A percentile compares a stretch with the other conserved stretches of the same genome.
Conservation (phyloP, 139 green algal species). For the Chlamydomonas sp. region DNA sequence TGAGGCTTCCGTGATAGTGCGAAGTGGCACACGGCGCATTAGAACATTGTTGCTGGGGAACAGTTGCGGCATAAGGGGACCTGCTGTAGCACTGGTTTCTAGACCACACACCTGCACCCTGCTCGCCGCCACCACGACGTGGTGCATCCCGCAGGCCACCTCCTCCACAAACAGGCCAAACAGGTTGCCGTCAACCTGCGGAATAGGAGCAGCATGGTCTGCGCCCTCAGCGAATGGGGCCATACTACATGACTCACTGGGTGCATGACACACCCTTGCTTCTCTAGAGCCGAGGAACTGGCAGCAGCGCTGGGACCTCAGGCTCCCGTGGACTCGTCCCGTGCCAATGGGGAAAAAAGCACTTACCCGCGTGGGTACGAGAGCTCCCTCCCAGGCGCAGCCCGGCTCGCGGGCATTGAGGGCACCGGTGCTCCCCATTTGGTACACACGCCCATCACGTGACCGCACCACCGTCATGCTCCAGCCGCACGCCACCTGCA, state of each 20-base stretch:
- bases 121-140: slow-evolving; percentile 67
- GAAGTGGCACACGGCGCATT: too few relatives aligned
- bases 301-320: too few relatives aligned
- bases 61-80: too few relatives aligned
- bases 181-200: slow-evolving; percentile 52
- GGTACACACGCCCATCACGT: slow-evolving; percentile 71
- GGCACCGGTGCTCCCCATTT: slow-evolving; percentile 84
- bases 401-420: slow-evolving; percentile 53
- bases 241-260: too few relatives aligned
- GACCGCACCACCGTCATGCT: slow-evolving; percentile 85
- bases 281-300: too few relatives aligned
- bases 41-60: too few relatives aligned
- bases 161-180: slow-evolving; percentile 59
- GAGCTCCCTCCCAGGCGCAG: slow-evolving; percentile 63
- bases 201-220: background rate
- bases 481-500: slow-evolving; percentile 76
- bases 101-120: slow-evolving; percentile 32
- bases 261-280: too few relatives aligned
- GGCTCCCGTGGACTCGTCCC: too few relatives aligned
- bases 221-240: background rate
- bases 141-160: slow-evolving; percentile 72
- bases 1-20: too few relatives aligned
- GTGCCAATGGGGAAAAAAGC: background rate
- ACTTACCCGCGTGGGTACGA: slow-evolving; percentile 63
- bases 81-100: too few relatives aligned